Conservation (phyloP, 2,329 filamentous ascomycete species). For the Cordyceps javanica region DNA sequence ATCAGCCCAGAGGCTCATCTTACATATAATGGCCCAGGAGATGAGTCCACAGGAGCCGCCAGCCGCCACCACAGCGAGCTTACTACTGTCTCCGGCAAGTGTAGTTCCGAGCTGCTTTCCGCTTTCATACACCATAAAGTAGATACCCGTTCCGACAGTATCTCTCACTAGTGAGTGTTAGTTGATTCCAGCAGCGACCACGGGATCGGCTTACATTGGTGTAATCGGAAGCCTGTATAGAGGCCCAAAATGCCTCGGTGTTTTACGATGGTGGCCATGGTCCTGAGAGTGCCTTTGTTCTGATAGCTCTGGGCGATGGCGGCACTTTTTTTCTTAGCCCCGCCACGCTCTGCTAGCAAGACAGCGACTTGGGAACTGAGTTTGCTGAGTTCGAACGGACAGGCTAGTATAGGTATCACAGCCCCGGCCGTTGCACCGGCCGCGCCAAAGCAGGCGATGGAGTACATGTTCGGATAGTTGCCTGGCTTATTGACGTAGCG, state of each 20-base stretch:
- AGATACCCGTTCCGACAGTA: constrained; percentile 76
- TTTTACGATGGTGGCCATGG: constrained; percentile 69
- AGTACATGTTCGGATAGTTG: constrained; percentile 65
- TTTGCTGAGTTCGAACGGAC: constrained; percentile 87
- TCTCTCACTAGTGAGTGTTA: constrained; percentile 58
- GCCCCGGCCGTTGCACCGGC: constrained; percentile 76
- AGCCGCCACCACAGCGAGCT: constrained; percentile 70
- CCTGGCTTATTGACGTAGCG: constrained; percentile 64
- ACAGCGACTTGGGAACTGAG: constrained; percentile 81
- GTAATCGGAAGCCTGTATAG: constrained; percentile 74
- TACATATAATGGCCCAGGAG: constrained; percentile 73
- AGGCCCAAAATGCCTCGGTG: constrained; percentile 67
- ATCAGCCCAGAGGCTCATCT: constrained; percentile 24
- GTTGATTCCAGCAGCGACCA: constrained; percentile 2
- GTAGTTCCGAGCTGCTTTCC: constrained; percentile 76
- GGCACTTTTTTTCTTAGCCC: constrained; percentile 40
- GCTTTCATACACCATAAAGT: constrained; percentile 86
- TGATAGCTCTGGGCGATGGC: constrained; percentile 63
- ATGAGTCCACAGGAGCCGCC: constrained; percentile 78
- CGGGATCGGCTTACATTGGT: constrained; percentile 55
- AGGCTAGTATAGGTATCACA: constrained; percentile 73
- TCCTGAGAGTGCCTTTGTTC: constrained; percentile 71
- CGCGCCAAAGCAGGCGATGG: constrained; percentile 68
- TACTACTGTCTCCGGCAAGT: constrained; percentile 66
- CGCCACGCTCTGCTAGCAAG: constrained; percentile 52